phyloP scores from a whole-genome alignment of 2,329 filamentous ascomycete species.

The Alternaria sp. region DNA sequence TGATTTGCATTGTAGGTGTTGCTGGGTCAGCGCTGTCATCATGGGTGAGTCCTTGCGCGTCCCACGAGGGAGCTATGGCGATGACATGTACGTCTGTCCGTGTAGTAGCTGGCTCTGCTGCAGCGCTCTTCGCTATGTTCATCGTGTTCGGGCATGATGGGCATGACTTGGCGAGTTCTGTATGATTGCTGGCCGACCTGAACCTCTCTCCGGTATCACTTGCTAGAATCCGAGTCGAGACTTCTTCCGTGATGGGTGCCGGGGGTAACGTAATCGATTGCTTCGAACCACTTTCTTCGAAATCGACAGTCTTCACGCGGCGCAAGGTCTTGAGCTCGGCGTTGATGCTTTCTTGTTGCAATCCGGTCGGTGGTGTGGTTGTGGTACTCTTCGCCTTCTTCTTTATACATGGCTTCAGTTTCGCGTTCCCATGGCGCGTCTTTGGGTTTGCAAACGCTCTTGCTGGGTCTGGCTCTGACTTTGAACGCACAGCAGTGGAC shows the following conservation, averaged over 20 bases:
- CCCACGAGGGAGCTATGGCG: slow-evolving; percentile 30
- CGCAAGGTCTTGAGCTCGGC: slow-evolving; percentile 16
- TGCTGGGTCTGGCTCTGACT: slow-evolving; percentile 7
- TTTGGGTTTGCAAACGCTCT: neutral
- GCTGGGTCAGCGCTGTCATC: slow-evolving; percentile 18
- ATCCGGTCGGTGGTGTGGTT: slow-evolving; percentile 19
- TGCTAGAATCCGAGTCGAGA: neutral
- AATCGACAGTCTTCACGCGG: slow-evolving; percentile 41
- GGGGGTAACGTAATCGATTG: slow-evolving; percentile 5
- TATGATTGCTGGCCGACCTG: neutral
- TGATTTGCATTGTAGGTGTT: slow-evolving; percentile 44
- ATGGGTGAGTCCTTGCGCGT: neutral
- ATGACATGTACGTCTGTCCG: slow-evolving; percentile 45
- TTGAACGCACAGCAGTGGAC: slow-evolving; percentile 1
- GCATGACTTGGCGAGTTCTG: neutral
- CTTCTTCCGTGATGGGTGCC: slow-evolving; percentile 1
- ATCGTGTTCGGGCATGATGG: slow-evolving; percentile 17
- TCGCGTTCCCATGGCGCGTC: neutral
- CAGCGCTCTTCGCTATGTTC: slow-evolving; percentile 23
- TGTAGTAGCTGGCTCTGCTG: slow-evolving; percentile 38
- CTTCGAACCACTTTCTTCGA: slow-evolving; percentile 21
- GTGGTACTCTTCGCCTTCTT: slow-evolving; percentile 30
- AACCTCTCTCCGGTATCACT: neutral
- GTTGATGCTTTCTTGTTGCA: neutral
- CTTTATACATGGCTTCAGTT: slow-evolving; percentile 39